Evolutionary conservation across 495 filamentous ascomycete genomes (phyloP), one percentile per base, ranked within the genome.

Genomic region (Penicillium psychrofluorescens): DNA sequence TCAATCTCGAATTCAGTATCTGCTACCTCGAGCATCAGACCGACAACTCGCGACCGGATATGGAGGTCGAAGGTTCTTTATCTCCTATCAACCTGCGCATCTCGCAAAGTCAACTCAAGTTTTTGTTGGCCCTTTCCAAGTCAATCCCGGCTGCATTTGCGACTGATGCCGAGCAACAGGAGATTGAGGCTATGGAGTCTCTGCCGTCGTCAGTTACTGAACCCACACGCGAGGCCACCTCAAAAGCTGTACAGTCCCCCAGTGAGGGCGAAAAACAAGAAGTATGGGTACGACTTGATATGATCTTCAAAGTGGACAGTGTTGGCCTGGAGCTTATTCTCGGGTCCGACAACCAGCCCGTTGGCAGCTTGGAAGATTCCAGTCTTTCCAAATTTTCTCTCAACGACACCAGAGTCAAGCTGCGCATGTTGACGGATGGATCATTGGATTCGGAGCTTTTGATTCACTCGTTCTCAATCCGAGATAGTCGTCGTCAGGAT

Each of bases 321-420:
- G 81, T 98, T 47, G 87, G 90, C 4, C 61, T 98, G 47, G 92
- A 97, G 65, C 70, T 98, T 37, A 83, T 96, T 45, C 77, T 88
- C 34, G 85, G 84, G 14, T 74, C 81, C 27, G 76, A 86, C 36
- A 74, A 85, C 49, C 75, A 77, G 44, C 89, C 91, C 1, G 77
- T 95, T 36, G 85, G 85, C 8, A 72, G 86, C 45, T 55, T 90
- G 16, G 87, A 91, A 48, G 74, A 78, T 29, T 84, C 88, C 3
- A 95, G 94, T 54, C 63, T 98, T 13, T 95, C 92, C 9, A 88
- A 84, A 44, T 97, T 97, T 62, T 91, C 90, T 22, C 73, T 98
- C 40, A 91, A 97, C 50, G 82, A 94, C 44, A 97, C 88, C 11
- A 84, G 80, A 51, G 73, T 96, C 38, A 97, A 96, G 71, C 72